Evolutionary conservation across 192 early-diverging fungal genomes (phyloP), one percentile per base, ranked within the genome.

Genomic region (Diversispora epigaea): DNA sequence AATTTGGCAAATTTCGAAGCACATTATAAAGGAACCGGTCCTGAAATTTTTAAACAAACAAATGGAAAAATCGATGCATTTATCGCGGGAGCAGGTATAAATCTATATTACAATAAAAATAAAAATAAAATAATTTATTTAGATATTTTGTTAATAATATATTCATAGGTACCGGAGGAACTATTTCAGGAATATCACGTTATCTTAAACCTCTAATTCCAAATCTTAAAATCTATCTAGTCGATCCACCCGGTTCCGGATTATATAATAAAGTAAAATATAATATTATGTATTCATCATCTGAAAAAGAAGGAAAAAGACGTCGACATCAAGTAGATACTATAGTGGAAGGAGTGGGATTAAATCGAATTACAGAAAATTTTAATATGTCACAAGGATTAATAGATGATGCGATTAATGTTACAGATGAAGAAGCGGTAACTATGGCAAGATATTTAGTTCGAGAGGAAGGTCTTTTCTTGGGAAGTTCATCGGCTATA

Each of bases 251-350:
- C 68, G 97, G 97, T 17, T 97, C 95, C 0, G 96, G 96, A 5
- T 77, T 99, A 52, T 95, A 89, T 76, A 89, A 96, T 84, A 93
- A 93, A 68, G 89, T 99, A 79, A 93, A 93, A 77, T 90, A 94
- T 80, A 91, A 91, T 58, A 88, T 96, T 76, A 91, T 99, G 93
- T 99, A 95, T 82, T 84, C 94, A 5, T 85, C 87, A 1, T 89
- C 85, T 2, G 96, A 99, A 77, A 86, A 89, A 46, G 97, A 99
- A 77, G 97, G 97, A 9, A 92, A 87, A 7, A 80, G 97, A 32
- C 85, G 86, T 58, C 90, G 97, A 8, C 95, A 99, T 80, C 97
- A 99, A 78, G 93, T 98, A n/a, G 97, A 99, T 77, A 92, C 97
- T 41, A 87, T 99, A 32, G 94, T 99, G 0, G 97, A 99, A 82